Evolutionary conservation across 2,329 filamentous ascomycete species (phyloP).

Genomic region (Arthrinium puccinioides): DNA sequence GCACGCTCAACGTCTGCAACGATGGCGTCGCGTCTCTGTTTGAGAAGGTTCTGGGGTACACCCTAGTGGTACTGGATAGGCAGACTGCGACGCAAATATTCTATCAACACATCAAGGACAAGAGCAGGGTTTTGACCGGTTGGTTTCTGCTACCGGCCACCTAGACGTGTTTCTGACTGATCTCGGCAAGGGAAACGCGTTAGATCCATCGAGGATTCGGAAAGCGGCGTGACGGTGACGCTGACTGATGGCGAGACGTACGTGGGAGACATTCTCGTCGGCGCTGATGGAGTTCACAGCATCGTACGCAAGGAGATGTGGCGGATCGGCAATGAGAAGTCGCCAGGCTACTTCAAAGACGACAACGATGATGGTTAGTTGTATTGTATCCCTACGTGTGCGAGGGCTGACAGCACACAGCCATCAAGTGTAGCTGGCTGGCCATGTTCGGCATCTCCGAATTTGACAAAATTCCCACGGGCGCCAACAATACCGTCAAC

Average conservation of each 20-base stretch:
- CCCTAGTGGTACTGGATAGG: slow-evolving; percentile 11
- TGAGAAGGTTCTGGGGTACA: slow-evolving; percentile 8
- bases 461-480: not conserved
- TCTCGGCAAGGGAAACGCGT: slow-evolving; percentile 11
- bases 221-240: slow-evolving; percentile 4
- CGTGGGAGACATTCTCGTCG: slow-evolving; percentile 9
- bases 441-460: slow-evolving; percentile 2
- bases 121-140: slow-evolving; percentile 17
- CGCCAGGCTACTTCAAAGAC: not conserved
- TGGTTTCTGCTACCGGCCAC: slow-evolving; percentile 12
- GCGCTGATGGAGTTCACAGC: slow-evolving; percentile 11
- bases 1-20: not conserved
- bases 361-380: too few relatives aligned
- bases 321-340: slow-evolving; percentile 1
- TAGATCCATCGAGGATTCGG: slow-evolving; percentile 7
- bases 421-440: slow-evolving; percentile 1
- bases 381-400: not conserved
- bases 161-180: slow-evolving; percentile 1
- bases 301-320: slow-evolving; percentile 5
- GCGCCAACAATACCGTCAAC: not conserved
- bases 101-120: slow-evolving; percentile 11
- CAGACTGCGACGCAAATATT: slow-evolving; percentile 13
- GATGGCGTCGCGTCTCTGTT: slow-evolving; percentile 6
- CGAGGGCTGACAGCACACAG: not conserved
- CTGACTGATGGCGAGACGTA: slow-evolving; percentile 3